Base-by-base conservation (phyloP, 73 alveolate species). In the Diophrys sp. region DNA sequence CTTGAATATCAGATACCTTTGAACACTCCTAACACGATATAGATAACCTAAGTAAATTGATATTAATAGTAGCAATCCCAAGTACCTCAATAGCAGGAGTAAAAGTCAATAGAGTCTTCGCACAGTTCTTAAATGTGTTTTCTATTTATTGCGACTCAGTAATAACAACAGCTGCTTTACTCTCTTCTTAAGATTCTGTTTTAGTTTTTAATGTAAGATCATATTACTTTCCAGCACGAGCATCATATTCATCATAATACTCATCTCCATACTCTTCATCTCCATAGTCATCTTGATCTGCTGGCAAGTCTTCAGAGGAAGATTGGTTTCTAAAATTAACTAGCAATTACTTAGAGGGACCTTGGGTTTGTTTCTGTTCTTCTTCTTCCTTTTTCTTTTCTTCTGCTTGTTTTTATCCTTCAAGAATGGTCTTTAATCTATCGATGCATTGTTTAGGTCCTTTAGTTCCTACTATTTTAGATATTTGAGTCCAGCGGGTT, bases 181-280 rank as follows among this genome's bases (percentile, higher is more conserved):
- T 44, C 18, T 44, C 5, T 44, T 44, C 62, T 11, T 44, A 11
- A 44, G 62, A 44, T 5, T 11, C n/a, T 44, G 62, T 44, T 44
- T 44, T 11, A 11, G 5, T 44, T 18, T 44, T 44, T 44, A 44
- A 11, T 11, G n/a, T 44, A 44, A 44, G n/a, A 44, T 44, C 18
- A 44, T 44, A 44, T 18, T 44, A 44, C 18, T 18, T 18, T 44
- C n/a, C n/a, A 44, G 18, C 62, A 11, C 62, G 5, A 44, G 5
- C 62, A 5, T 62, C 72, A 62, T 62, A 14, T 62, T 62, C 75
- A 68, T 68, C 75, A 25, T 68, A 25, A 5, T 18, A 14, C n/a
- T n/a, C n/a, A n/a, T n/a, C n/a, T n/a, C n/a, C n/a, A n/a, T n/a
- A n/a, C 75, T 5, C 75, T 1, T 25, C 75, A 2, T 68, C 75